Percentiles rank a stretch among this genome's conserved stretches.
phyloP scores from a whole-genome alignment of 208 protist species.

The Trypanosoma conorhini region DNA sequence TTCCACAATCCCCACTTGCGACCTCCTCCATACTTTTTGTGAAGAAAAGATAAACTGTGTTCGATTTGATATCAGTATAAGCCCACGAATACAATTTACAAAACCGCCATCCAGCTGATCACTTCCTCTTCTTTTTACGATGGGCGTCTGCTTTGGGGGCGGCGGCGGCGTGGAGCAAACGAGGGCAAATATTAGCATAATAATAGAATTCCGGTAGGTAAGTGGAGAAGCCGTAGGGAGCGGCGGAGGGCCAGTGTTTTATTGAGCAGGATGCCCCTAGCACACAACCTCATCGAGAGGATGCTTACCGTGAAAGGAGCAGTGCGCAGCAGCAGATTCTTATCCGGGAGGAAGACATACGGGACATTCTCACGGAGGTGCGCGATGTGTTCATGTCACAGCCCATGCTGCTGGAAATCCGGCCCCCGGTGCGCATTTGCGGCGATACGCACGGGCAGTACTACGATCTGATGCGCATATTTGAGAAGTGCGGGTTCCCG shows the following conservation, averaged over 20 bases:
- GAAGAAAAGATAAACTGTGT: neutral
- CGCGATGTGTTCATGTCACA: constrained; percentile 91
- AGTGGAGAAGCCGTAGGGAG: neutral
- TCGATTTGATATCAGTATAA: neutral
- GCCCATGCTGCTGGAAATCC: constrained; percentile 89
- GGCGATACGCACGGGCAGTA: constrained; percentile 99
- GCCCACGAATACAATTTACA: neutral
- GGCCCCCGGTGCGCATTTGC: constrained; percentile 84
- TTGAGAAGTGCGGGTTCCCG: constrained; percentile 99
- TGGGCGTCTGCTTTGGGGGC: neutral
- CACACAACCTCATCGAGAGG: constrained; percentile 33
- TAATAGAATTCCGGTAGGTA: neutral
- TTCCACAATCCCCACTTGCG: neutral
- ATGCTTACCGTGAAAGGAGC: constrained; percentile 62
- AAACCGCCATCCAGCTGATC: neutral
- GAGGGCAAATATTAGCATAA: neutral
- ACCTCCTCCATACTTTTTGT: neutral
- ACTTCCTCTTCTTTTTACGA: neutral
- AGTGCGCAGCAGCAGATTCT: constrained; percentile 66
- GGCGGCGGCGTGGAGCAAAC: neutral
- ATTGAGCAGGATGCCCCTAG: constrained; percentile 28
- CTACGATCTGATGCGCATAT: constrained; percentile 98
- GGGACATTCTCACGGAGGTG: constrained; percentile 52
- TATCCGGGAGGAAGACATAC: constrained; percentile 88
- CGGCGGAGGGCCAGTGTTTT: constrained; percentile 11